Evolutionary conservation across 2,329 filamentous ascomycete genomes (phyloP).

Genomic region (Pseudogymnoascus sp.): DNA sequence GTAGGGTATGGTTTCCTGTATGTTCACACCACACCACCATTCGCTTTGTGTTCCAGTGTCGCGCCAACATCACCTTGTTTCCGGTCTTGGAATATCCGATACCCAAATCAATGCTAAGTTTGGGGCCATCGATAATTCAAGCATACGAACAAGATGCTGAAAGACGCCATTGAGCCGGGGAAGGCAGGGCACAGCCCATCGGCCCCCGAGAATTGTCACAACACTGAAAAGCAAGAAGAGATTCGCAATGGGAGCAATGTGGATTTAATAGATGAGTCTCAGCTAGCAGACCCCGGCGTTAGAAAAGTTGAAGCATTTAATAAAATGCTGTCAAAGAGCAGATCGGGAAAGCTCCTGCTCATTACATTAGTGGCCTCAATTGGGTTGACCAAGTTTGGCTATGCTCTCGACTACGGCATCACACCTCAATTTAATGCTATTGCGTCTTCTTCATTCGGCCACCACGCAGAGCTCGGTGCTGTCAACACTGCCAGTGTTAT

Average conservation of each 20-base stretch:
- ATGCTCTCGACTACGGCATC: neutral
- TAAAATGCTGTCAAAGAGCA: neutral
- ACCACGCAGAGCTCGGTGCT: neutral
- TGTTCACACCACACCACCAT: neutral
- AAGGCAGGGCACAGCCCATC: neutral
- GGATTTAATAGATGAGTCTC: neutral
- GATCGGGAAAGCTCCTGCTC: neutral
- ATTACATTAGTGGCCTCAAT: neutral
- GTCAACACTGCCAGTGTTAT: constrained; percentile 1
- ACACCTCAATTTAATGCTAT: neutral
- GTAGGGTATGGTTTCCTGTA: neutral
- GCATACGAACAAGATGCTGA: neutral
- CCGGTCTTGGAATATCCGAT: neutral
- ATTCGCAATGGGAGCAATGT: neutral
- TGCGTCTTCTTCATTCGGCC: neutral
- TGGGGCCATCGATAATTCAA: neutral
- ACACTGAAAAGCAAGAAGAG: neutral
- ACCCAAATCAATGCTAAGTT: neutral
- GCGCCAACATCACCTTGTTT: neutral
- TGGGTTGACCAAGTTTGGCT: neutral
- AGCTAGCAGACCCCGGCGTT: neutral
- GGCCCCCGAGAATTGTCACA: neutral
- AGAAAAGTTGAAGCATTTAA: neutral
- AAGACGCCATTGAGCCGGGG: neutral
- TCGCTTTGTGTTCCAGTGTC: neutral